These are phyloP conservation scores for Fusarium nematophilum DNA, from an alignment of 2,329 filamentous ascomycete genomes.

Conservation along the genomic window DNA sequence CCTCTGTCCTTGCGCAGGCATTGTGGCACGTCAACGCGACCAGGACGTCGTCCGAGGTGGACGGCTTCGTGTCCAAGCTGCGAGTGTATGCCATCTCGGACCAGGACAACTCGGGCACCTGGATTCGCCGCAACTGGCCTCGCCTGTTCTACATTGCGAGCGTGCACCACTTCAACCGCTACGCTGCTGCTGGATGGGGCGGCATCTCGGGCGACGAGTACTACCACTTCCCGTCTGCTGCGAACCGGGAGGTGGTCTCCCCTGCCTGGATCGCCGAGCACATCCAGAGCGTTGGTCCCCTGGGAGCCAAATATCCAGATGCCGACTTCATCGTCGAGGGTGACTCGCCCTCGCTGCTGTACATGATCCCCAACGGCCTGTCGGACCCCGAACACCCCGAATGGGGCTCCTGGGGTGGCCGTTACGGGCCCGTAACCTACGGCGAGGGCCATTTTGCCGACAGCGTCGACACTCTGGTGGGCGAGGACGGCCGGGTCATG, in stretches of 20 bases:
- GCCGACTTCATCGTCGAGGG: slow-evolving; percentile 25
- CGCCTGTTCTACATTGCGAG: slow-evolving; percentile 66
- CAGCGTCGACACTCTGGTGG: slow-evolving; percentile 7
- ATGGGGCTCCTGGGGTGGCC: slow-evolving; percentile 23
- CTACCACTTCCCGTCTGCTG: slow-evolving; percentile 10
- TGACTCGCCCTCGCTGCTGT: slow-evolving; percentile 5
- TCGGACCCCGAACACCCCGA: slow-evolving; percentile 19
- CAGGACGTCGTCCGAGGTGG: slow-evolving; percentile 44
- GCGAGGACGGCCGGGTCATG: slow-evolving; percentile 2
- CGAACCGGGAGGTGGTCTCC: slow-evolving; percentile 1
- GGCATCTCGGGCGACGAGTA: slow-evolving; percentile 55
- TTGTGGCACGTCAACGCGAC: slow-evolving; percentile 51
- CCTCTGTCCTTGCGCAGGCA: slow-evolving; percentile 62
- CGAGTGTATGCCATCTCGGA: slow-evolving; percentile 68
- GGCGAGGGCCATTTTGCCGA: slow-evolving; percentile 1
- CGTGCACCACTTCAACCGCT: slow-evolving; percentile 66
- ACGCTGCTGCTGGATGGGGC: slow-evolving; percentile 64
- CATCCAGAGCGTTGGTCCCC: slow-evolving; percentile 1
- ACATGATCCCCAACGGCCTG: slow-evolving; percentile 5
- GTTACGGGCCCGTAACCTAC: slow-evolving; percentile 16
- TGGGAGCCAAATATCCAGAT: slow-evolving; percentile 10
- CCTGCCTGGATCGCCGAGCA: slow-evolving; percentile 15
- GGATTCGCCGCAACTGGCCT: slow-evolving; percentile 65
- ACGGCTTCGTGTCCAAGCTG: slow-evolving; percentile 53
- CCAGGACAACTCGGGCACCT: slow-evolving; percentile 67